Evolutionary conservation across 148 eudicot species (phyloP).

Genomic region (Camellia granthamiana): DNA sequence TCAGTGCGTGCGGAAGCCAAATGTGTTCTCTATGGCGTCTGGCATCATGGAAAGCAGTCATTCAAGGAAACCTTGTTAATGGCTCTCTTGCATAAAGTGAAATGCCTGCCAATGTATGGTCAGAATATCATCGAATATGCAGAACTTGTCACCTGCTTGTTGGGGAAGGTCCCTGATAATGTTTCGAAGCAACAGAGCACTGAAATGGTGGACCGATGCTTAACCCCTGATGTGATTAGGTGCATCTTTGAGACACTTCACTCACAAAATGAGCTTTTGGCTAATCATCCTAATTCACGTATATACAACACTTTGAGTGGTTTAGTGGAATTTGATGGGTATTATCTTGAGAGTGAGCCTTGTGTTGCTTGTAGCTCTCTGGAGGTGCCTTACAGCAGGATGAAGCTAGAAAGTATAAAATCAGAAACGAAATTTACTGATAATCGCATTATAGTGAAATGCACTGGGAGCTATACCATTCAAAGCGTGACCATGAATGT

Average conservation of each 20-base stretch:
- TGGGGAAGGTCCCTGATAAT: conserved; percentile 74
- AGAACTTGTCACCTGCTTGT: conserved; percentile 69
- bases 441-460: conserved; percentile 97
- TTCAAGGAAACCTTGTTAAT: conserved; percentile 73
- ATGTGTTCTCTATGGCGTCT: conserved; percentile 74
- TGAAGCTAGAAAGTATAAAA: conserved; percentile 93
- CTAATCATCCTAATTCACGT: conserved; percentile 98
- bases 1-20: conserved; percentile 94
- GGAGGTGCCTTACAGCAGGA: conserved; percentile 92
- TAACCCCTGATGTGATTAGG: conserved; percentile 82
- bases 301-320: conserved; percentile 95
- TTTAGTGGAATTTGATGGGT: conserved; percentile 99
- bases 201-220: conserved; percentile 81
- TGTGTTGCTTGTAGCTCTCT: conserved; percentile 99
- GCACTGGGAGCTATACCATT: conserved; percentile 98
- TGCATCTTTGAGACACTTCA: conserved; percentile 90
- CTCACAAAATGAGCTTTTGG: conserved; percentile 89
- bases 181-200: conserved; percentile 58
- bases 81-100: conserved; percentile 74
- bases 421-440: conserved; percentile 97
- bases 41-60: conserved; percentile 90
- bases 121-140: conserved; percentile 86
- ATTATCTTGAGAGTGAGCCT: conserved; percentile 99
- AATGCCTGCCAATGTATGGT: conserved; percentile 86
- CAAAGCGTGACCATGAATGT: conserved; percentile 99